Conservation (phyloP, 2,329 filamentous ascomycete genomes). For the Xylaria polymorpha region DNA sequence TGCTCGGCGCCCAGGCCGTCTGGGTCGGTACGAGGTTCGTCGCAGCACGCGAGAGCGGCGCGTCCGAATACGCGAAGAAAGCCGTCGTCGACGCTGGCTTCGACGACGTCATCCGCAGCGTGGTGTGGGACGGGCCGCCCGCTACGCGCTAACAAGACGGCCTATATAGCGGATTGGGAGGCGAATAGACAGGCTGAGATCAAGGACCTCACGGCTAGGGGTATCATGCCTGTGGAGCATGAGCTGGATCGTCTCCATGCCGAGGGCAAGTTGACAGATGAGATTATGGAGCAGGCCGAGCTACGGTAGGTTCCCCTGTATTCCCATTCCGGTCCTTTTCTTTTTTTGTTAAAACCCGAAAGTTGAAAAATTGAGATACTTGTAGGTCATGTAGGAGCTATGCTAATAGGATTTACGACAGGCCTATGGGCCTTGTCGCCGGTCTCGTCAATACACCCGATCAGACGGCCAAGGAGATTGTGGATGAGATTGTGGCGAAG, state of each 20-base stretch:
- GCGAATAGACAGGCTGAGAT: constrained; percentile 88
- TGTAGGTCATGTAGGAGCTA: not conserved
- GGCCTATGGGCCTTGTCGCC: constrained; percentile 31
- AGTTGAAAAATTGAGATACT: not conserved
- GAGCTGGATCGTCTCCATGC: constrained; percentile 32
- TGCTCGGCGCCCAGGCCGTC: constrained; percentile 7
- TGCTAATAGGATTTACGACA: constrained; percentile 12
- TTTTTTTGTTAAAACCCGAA: not conserved
- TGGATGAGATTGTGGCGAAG: constrained; percentile 28
- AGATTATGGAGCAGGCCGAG: constrained; percentile 19
- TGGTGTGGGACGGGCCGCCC: constrained; percentile 5
- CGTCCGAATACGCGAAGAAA: constrained; percentile 1
- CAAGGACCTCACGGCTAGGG: constrained; percentile 87
- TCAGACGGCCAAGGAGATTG: constrained; percentile 33
- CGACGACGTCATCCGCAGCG: not conserved
- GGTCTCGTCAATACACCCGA: constrained; percentile 30
- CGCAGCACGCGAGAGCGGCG: constrained; percentile 7
- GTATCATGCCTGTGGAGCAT: constrained; percentile 86
- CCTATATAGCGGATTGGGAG: constrained; percentile 78
- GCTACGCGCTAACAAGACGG: constrained; percentile 75
- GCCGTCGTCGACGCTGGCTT: not conserved
- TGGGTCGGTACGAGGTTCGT: constrained; percentile 9
- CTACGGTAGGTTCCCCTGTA: constrained; percentile 12
- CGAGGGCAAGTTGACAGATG: constrained; percentile 35
- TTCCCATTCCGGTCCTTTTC: not conserved